Evolutionary conservation across 2,329 filamentous ascomycete genomes (phyloP), one percentile per base, ranked within the genome.

Genomic region (Aspergillus cejpii): DNA sequence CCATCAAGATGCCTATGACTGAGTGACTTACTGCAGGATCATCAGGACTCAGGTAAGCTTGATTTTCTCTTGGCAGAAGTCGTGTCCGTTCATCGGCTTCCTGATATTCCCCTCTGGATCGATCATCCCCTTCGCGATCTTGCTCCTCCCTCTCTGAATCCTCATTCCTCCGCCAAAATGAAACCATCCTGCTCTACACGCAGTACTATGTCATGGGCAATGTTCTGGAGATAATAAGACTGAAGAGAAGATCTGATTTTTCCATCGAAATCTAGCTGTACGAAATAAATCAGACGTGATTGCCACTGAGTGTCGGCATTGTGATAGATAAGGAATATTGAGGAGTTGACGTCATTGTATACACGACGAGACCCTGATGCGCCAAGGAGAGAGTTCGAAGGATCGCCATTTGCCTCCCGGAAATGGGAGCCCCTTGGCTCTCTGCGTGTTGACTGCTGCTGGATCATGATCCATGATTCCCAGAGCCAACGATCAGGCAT

Each of bases 1-100:
- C 33, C 28, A 17, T 28, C 17, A 21, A 24, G 10, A 24, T 7
- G n/a, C n/a, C 26, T 36, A 24, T 5, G 37, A 21, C 31, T 19
- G 1, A 23, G 17, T 23, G 49, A 61, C 79, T 66, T 67, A 94
- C 86, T 53, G 85, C 85, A 62, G 85, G 86, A 62, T 90, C 85
- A 71, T 89, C 84, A 10, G 85, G 85, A 57, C 84, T 85, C 43
- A 90, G 72, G 58, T 84, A 89, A 39, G 74, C 75, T 60, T 52
- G 48, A 23, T 80, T 70, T 45, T 81, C 77, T 57, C 82, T 84
- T 28, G 83, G 82, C 20, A 94, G 76, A 54, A 94, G 74, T 23
- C 85, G 77, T 29, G 79, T 80, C 49, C 78, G 68, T 64, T 85
- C 81, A 49, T 78, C 74, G 17, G 78, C 71, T 45, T 80, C 74